These are phyloP conservation scores for Magnaporthales sp. DNA, from an alignment of 2,329 filamentous ascomycete genomes.

Conservation along the genomic window DNA sequence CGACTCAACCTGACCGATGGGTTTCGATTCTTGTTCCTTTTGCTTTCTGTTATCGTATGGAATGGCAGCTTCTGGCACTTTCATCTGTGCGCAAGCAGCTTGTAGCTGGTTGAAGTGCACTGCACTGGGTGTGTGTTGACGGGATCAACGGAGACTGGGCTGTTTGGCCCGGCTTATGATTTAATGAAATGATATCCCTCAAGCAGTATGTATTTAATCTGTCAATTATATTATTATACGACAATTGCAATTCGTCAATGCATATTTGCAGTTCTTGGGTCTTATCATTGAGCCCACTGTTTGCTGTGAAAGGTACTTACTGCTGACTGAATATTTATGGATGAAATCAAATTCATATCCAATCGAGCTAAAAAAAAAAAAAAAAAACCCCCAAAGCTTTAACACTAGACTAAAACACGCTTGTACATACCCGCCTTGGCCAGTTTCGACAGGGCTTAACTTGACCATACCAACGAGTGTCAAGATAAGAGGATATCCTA, in stretches of 20 bases:
- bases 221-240: not conserved
- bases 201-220: not conserved
- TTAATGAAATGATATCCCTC: constrained; percentile 2
- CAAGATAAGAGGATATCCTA: too few relatives aligned
- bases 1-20: not conserved
- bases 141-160: not conserved
- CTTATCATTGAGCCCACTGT: not conserved
- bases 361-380: too few relatives aligned
- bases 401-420: too few relatives aligned
- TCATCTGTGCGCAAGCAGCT: not conserved
- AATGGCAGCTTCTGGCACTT: not conserved
- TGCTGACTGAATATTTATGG: too few relatives aligned
- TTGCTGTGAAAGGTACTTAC: too few relatives aligned
- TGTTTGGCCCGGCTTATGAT: not conserved
- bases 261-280: too few relatives aligned
- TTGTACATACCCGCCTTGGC: too few relatives aligned
- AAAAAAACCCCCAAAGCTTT: too few relatives aligned
- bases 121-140: not conserved
- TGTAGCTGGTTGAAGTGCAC: not conserved
- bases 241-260: too few relatives aligned
- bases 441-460: too few relatives aligned
- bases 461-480: too few relatives aligned
- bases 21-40: not conserved
- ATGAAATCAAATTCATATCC: too few relatives aligned
- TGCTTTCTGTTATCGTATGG: not conserved